Base-by-base conservation (phyloP, 129 eudicot species). In the Pulicaria dysenterica region DNA sequence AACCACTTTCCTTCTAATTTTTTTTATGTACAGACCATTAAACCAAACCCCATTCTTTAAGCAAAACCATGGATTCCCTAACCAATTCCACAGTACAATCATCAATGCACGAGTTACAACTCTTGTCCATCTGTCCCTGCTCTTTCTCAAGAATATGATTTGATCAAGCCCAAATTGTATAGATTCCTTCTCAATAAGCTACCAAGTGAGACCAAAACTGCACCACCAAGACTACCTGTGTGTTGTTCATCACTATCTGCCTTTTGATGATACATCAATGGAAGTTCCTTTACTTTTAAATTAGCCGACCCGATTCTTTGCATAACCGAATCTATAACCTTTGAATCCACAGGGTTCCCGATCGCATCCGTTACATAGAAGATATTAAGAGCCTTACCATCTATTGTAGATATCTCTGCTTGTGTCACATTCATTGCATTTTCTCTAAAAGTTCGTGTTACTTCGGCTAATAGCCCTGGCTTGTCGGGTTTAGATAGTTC, bases 381-480 rank as follows among this genome's bases (percentile, higher is more conserved):
- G 13, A 87, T 65, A 41, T 94, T 82, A 10, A 51, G 71, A 8
- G 96, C 93, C 48, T 79, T 75, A 2, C 87, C 91, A 55, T 6
- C 66, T 14, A 75, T 48, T 5, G 98, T 94, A 0, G 96, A 88
- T 68, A 94, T 90, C 79, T 94, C 98, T 0, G 95, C 95, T 76
- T 90, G 86, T 17, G 93, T 87, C 47, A 94, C 95, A 58, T 94
- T 90, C 41, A 94, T 82, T 24, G 93, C 96, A 7, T 94, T 94
- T 76, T 94, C 98, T 7, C 98, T 82, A 56, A 94, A 94, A 7
- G 98, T 90, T 62, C 98, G 44, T 45, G 82, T 94, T 12, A 94
- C 98, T 43, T 90, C 85, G 2, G 98, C 98, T 55, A 94, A 73
- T 12, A 94, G 81, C 17, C 92, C 88, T 9, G 80, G 80, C n/a